A percentile compares a stretch with the other conserved stretches of the same genome.
phyloP scores from a whole-genome alignment of 495 filamentous ascomycete species.

The Xeromyces bisporus region DNA sequence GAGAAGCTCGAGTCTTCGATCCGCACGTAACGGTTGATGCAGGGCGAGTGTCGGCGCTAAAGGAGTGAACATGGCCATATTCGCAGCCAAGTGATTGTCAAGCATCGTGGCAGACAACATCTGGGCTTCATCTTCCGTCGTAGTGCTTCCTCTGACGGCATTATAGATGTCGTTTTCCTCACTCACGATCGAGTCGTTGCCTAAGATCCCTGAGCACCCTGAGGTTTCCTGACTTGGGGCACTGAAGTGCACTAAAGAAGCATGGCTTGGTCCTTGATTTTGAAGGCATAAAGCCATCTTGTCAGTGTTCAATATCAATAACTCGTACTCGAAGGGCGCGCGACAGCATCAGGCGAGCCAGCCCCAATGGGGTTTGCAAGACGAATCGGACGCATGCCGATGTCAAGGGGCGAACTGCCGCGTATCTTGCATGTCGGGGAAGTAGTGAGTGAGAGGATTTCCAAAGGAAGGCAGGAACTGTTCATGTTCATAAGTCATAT shows the following conservation, averaged over 20 bases:
- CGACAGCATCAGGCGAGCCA: too few relatives aligned
- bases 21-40: background rate
- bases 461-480: too few relatives aligned
- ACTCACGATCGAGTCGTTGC: conserved; percentile 17
- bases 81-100: conserved; percentile 15
- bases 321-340: too few relatives aligned
- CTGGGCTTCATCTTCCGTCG: conserved; percentile 5
- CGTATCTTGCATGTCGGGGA: too few relatives aligned
- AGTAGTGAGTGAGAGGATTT: too few relatives aligned
- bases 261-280: background rate
- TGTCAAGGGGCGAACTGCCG: too few relatives aligned
- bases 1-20: background rate
- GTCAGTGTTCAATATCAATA: too few relatives aligned
- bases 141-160: conserved; percentile 16
- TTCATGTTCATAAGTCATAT: too few relatives aligned
- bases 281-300: background rate
- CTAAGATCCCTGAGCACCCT: background rate
- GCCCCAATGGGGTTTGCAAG: too few relatives aligned
- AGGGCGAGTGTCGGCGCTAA: background rate
- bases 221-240: background rate
- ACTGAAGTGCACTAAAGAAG: too few relatives aligned
- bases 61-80: conserved; percentile 18
- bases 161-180: conserved; percentile 28
- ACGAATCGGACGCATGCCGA: too few relatives aligned
- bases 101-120: conserved; percentile 4